A percentile compares a stretch with the other conserved stretches of the same genome.
Conservation (phyloP, 306 rosid species). For the Prunus dulcis region DNA sequence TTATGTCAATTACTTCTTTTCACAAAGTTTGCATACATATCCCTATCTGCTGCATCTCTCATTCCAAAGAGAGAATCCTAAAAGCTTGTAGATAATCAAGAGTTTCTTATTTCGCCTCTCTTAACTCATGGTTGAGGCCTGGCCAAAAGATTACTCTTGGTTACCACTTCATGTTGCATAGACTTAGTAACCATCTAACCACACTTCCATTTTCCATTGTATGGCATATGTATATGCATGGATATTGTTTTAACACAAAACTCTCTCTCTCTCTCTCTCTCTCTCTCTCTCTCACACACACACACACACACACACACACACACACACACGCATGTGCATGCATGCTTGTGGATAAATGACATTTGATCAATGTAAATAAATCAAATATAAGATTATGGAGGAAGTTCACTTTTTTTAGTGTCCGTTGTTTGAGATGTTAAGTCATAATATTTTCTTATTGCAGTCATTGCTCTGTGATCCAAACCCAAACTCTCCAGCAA, state of each 20-base stretch:
- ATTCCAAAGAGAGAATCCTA: neutral
- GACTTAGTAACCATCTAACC: neutral
- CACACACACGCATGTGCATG: neutral
- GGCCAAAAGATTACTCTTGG: neutral
- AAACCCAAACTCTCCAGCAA: slow-evolving; percentile 97
- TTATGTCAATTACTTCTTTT: neutral
- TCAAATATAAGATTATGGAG: neutral
- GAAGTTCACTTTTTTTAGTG: slow-evolving; percentile 5
- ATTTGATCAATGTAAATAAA: neutral
- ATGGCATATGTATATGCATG: neutral
- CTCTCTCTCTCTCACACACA: neutral
- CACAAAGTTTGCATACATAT: neutral
- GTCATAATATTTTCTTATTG: slow-evolving; percentile 25
- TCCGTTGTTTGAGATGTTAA: neutral
- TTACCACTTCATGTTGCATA: neutral
- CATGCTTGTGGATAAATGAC: neutral
- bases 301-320: no score
- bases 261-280: neutral
- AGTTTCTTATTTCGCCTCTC: neutral
- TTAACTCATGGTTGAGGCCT: neutral
- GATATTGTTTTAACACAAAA: neutral
- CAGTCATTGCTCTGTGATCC: slow-evolving; percentile 99
- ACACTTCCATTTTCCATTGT: neutral
- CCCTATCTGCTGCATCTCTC: neutral
- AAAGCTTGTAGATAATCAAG: neutral